Base-by-base conservation (phyloP, 257 asterid genomes). In the Penstemon barbatus region DNA sequence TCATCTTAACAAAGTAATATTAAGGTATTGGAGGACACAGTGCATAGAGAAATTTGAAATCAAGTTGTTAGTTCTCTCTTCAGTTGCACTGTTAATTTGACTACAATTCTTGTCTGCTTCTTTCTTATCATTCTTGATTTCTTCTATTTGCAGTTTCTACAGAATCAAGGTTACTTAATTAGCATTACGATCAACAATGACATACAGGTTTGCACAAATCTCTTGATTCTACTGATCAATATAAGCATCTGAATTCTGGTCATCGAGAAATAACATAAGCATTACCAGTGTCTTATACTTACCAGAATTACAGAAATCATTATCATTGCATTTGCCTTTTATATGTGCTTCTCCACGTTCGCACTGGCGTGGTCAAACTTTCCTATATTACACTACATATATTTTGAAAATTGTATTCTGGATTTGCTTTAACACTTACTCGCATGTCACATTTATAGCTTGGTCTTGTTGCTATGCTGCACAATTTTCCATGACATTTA, bases 91-190 rank as follows among this genome's bases (percentile, higher is more conserved):
- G 25, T 59, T n/a, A 66, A 72, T 45, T 64, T 71, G 69, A 43
- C n/a, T 46, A 57, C 61, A 46, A 56, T 42, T 72, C 41, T 5
- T 45, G 40, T 39, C 62, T 64, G 58, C n/a, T 46, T 57, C 65
- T 75, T 51, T 57, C 65, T 75, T 5, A 75, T 66, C 56, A 59
- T 74, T 74, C 40, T 46, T 52, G 56, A 25, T 25, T 68, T 66
- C 18, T 72, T 77, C 18, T 72, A 51, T 68, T 69, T 67, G 82
- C 96, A 92, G 98, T 92, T 92, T 76, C 82, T 92, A 80, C 94
- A 85, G 80, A 92, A 89, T 75, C 92, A 89, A 74, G 96, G 96
- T 50, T 75, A 80, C 70, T 76, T 92, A 74, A 81, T 92, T 78
- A 80, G 96, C 88, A 78, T 92, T 57, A 87, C 90, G 71, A 87